Evolutionary conservation across 176 grass and related monocot genomes (phyloP).

Genomic region (Pontederia crassipes): DNA sequence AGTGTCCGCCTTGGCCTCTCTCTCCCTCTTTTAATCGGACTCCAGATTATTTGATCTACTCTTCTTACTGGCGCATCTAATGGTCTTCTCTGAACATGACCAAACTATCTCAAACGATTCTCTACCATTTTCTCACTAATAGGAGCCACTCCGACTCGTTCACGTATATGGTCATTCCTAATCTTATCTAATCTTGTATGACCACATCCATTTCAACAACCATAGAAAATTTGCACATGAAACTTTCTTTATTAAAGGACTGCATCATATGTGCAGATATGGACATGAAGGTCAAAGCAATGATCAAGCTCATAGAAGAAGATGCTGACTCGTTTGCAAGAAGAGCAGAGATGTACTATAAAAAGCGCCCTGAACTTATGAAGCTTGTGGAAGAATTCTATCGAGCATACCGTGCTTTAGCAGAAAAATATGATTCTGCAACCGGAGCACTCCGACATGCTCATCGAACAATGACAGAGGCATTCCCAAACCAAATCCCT

Average conservation of each 20-base stretch:
- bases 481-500: conserved; percentile 71
- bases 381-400: conserved; percentile 93
- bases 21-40: no score
- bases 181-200: no score
- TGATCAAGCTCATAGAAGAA: conserved; percentile 96
- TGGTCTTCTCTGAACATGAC: no score
- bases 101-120: no score
- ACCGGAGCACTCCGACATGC: conserved; percentile 64
- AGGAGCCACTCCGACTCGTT: no score
- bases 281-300: conserved; percentile 77
- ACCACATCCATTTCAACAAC: no score
- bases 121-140: no score
- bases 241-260: background rate
- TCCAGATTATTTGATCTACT: no score
- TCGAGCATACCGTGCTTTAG: conserved; percentile 74
- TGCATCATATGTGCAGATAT: conserved; percentile 40
- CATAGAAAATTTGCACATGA: no score
- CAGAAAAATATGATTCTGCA: conserved; percentile 74
- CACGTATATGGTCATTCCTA: no score
- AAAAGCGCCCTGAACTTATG: conserved; percentile 88
- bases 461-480: conserved; percentile 81
- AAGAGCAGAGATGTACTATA: conserved; percentile 97
- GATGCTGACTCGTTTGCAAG: conserved; percentile 97
- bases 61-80: no score
- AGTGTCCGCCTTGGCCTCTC: no score